Base-by-base conservation (phyloP, 1,284 basidiomycete genomes). In the Pholiota adiposa region DNA sequence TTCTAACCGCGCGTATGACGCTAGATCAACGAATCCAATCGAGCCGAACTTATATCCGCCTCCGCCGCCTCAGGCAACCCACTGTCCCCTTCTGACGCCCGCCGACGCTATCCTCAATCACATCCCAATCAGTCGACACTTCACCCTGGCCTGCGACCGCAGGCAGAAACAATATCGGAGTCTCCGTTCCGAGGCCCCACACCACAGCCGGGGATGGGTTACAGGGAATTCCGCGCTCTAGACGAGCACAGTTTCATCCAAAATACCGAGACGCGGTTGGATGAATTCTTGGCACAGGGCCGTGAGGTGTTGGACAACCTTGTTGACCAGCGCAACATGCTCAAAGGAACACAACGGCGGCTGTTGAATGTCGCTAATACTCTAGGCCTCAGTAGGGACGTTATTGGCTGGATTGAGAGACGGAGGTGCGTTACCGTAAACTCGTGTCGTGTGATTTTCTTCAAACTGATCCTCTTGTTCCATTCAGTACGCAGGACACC, bases 351-450 rank as follows among this genome's bases (percentile, higher is more conserved):
- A 0, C 90, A 93, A 70, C 83, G 86, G 65, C 83, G 92, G 59
- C 74, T 98, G 51, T 74, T 97, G 59, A 89, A 93, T 71, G 90
- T 94, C 41, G 96, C 96, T 43, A 97, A 97, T 75, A 96, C 94
- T 16, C 75, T 98, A 51, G 96, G 96, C 0, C 76, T 98, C 68
- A 94, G 94, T 72, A 83, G 94, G 63, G 86, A 96, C 72, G 95
- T 96, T 23, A 97, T 98, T 73, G 88, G 92, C 2, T 98, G 95
- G 93, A 95, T 98, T 65, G 96, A 98, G 72, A 84, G 89, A 66
- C 81, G 96, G 73, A 96, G 93, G 89, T 94, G 54, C 54, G 79
- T 73, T n/a, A 6, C 49, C n/a, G 29, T 4, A 31, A 31, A 11
- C 11, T 31, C 49, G 21, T 44, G 16, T 38, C 19, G 38, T 25